A percentile compares a stretch with the other conserved stretches of the same genome.
These are phyloP conservation scores for Triticum turgidum DNA, from an alignment of 176 grass and related monocot species.

Conservation along the genomic window DNA sequence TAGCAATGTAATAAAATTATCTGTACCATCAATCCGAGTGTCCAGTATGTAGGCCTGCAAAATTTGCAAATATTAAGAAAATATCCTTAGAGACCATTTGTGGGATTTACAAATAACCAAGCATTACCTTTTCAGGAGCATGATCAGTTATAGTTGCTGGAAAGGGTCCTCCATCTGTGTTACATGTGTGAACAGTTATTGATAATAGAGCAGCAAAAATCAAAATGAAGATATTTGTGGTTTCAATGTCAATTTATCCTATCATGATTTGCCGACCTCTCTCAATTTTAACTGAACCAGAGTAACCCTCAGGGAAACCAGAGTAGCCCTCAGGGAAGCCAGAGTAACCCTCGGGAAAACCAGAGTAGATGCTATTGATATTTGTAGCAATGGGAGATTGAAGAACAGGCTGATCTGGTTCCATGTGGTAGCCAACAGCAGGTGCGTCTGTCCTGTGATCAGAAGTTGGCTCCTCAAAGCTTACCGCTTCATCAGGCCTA, in stretches of 20 bases:
- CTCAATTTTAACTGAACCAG: conserved; percentile 22
- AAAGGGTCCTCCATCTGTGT: conserved; percentile 25
- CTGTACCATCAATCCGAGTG: conserved; percentile 29
- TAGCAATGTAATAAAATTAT: conserved; percentile 3
- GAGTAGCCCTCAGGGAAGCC: conserved; percentile 21
- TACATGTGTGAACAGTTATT: neutral
- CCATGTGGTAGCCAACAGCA: conserved; percentile 24
- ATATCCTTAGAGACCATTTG: neutral
- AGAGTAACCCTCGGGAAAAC: conserved; percentile 42
- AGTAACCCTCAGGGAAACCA: conserved; percentile 44
- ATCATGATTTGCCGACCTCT: conserved; percentile 33
- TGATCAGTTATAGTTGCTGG: neutral
- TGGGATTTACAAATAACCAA: conserved; percentile 17
- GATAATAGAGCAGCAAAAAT: neutral
- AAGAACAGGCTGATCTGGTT: conserved; percentile 21
- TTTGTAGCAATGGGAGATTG: conserved; percentile 33
- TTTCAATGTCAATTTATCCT: conserved; percentile 4
- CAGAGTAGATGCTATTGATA: conserved; percentile 32
- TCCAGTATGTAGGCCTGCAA: conserved; percentile 40
- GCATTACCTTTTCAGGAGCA: conserved; percentile 35
- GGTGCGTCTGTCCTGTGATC: conserved; percentile 15
- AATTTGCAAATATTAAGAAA: conserved; percentile 6
- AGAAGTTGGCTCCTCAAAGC: conserved; percentile 37
- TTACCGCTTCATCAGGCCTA: conserved; percentile 37
- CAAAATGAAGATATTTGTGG: conserved; percentile 12